phyloP scores from a whole-genome alignment of 768 basidiomycete species.

The Tubosaeta sp. region DNA sequence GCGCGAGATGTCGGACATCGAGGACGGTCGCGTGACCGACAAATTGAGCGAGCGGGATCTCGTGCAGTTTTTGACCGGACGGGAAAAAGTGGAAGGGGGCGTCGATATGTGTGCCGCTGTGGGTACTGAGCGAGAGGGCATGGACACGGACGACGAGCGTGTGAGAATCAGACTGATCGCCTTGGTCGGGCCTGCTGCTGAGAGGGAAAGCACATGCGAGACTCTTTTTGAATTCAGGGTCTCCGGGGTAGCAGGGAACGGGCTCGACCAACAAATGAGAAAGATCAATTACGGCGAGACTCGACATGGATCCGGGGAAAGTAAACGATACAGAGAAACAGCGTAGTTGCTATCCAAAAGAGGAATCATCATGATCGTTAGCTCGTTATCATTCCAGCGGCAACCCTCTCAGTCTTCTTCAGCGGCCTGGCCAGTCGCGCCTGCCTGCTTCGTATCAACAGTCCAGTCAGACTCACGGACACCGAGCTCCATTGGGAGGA shows the following conservation, averaged over 20 bases:
- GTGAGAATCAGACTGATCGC: not conserved
- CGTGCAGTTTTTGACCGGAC: constrained; percentile 52
- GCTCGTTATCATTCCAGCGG: not conserved
- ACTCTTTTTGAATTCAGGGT: constrained; percentile 20
- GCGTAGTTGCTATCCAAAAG: not conserved
- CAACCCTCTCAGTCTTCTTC: constrained; percentile 1
- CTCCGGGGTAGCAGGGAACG: constrained; percentile 27
- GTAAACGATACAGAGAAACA: not conserved
- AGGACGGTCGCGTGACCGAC: constrained; percentile 53
- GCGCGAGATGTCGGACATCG: constrained; percentile 45
- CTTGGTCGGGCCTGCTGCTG: not conserved
- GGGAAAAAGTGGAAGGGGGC: constrained; percentile 70
- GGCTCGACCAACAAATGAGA: constrained; percentile 22
- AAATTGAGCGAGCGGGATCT: constrained; percentile 51
- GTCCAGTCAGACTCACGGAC: constrained; percentile 18
- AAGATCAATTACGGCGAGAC: constrained; percentile 21
- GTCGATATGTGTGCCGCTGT: constrained; percentile 78
- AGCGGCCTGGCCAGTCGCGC: not conserved
- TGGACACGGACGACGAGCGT: constrained; percentile 23
- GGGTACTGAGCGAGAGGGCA: constrained; percentile 54
- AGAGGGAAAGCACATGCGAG: constrained; percentile 18
- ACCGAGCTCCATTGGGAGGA: constrained; percentile 7
- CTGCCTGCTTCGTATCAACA: not conserved
- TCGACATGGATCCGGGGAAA: constrained; percentile 9
- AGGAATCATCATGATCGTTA: not conserved